phyloP scores from a whole-genome alignment of 1,284 basidiomycete genomes.

The Moesziomyces sp. region DNA sequence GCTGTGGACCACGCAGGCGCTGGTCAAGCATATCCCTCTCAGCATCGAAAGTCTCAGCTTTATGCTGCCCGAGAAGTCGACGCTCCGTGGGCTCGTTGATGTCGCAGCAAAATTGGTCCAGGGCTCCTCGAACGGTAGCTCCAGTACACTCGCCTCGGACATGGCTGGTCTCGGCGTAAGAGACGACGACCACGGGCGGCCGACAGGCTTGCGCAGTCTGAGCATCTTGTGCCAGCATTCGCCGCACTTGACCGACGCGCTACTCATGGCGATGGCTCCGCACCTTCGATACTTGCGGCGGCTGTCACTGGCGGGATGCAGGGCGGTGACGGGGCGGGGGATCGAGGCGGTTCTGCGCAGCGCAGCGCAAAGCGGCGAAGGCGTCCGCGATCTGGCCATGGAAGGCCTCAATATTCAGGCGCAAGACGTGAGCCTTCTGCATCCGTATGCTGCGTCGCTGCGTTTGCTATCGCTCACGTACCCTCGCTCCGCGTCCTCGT shows the following conservation, averaged over 20 bases:
- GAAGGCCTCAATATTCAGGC: constrained; percentile 54
- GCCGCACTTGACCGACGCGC: constrained; percentile 50
- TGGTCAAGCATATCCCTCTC: constrained; percentile 35
- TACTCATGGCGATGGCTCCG: constrained; percentile 40
- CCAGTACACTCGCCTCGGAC: constrained; percentile 2
- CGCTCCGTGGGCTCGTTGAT: constrained; percentile 30
- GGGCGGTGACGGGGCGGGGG: constrained; percentile 52
- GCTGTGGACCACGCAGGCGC: constrained; percentile 49
- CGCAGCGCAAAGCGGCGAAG: constrained; percentile 6
- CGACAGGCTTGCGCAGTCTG: constrained; percentile 37
- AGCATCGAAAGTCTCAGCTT: constrained; percentile 33
- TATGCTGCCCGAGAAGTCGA: constrained; percentile 43
- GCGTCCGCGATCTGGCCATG: constrained; percentile 52
- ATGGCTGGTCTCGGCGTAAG: constrained; percentile 2
- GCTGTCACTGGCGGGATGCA: constrained; percentile 59
- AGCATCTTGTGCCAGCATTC: constrained; percentile 53
- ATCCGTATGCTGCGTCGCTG: constrained; percentile 22
- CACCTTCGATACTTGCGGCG: constrained; percentile 39
- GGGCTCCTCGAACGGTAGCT: background rate
- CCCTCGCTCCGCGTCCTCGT: constrained; percentile 40
- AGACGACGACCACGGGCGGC: background rate
- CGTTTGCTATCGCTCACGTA: constrained; percentile 52
- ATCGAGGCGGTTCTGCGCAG: constrained; percentile 43
- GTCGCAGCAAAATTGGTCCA: constrained; percentile 33
- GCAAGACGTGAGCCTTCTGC: constrained; percentile 26